These are phyloP conservation scores for Solanum etuberosum DNA, from an alignment of 257 asterid species.

Conservation along the genomic window DNA sequence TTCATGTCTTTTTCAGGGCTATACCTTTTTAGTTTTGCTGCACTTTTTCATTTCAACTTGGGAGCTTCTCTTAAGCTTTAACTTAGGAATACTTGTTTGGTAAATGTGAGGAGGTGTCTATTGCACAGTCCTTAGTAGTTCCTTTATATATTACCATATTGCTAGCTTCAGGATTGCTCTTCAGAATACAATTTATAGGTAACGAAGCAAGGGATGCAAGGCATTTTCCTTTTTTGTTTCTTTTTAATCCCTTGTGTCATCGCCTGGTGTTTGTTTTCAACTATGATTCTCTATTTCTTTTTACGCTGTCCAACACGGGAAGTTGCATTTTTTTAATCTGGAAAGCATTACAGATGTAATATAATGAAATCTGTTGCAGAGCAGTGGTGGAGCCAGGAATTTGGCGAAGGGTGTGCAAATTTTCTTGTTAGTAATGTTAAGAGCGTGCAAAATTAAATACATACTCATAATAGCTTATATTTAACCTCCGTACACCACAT, in stretches of 20 bases:
- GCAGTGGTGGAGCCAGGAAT: background rate
- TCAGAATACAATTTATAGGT: background rate
- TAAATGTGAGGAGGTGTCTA: background rate
- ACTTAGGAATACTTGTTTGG: background rate
- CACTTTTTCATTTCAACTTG: background rate
- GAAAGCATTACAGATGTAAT: background rate
- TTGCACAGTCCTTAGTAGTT: background rate
- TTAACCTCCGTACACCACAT: background rate
- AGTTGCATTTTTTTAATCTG: background rate
- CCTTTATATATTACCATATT: background rate
- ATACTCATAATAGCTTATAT: background rate
- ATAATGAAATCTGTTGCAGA: background rate
- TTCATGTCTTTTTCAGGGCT: background rate
- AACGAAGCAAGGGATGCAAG: background rate
- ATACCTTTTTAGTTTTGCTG: background rate
- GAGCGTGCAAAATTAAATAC: background rate
- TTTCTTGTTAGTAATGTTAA: background rate
- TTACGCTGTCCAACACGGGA: background rate
- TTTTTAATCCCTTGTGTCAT: background rate
- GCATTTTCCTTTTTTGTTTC: background rate
- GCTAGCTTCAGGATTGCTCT: background rate
- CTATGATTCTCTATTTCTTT: background rate
- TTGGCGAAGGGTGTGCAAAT: background rate
- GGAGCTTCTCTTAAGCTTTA: background rate
- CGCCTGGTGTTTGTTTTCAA: background rate